Evolutionary conservation across 805 yeast species (phyloP), one percentile per base, ranked within the genome.

Genomic region (Kuraishia floccosa): DNA sequence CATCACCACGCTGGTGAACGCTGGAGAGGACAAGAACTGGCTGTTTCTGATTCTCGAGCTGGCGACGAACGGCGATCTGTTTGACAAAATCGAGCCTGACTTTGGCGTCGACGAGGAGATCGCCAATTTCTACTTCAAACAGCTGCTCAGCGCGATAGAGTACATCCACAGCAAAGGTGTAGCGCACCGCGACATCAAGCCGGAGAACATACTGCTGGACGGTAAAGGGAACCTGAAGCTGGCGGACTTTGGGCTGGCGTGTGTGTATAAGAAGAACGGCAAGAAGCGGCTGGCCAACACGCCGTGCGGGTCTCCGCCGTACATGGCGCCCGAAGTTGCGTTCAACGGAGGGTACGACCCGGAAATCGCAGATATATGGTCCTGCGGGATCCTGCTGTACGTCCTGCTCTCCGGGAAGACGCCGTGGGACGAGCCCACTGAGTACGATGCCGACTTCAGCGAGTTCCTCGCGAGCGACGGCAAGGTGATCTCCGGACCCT

Each of bases 221-320:
- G 56, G 56, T 16, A 50, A 59, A 19, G 86, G 87, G 3, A 77
- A 79, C 45, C 49, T 81, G 44, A 77, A 79, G 41, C 51, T 80
- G n/a, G 76, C 84, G 0, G 91, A 80, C 52, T 80, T 81, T 53
- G 91, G 91, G 0, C 53, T 81, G 11, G 85, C 87, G 0, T 65
- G 75, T 19, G 71, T 73, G 6, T 77, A 65, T 43, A 63, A 56
- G 38, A 61, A 56, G 24, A 50, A 49, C 11, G 80, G 79, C 2
- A 49, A 60, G 4, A 58, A 56, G 30, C 50, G 74, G 35, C 33
- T 60, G 28, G 64, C 74, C 24, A 47, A 53, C 16, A 67, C 75
- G 18, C 65, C 77, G 20, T 70, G 85, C 49, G 81, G 89, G 0
- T 74, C 82, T 1, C 80, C 83, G 2, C 87, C 86, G 5, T 80